These are phyloP conservation scores for Podaxis sp. DNA, from an alignment of 768 basidiomycete genomes.

Conservation along the genomic window DNA sequence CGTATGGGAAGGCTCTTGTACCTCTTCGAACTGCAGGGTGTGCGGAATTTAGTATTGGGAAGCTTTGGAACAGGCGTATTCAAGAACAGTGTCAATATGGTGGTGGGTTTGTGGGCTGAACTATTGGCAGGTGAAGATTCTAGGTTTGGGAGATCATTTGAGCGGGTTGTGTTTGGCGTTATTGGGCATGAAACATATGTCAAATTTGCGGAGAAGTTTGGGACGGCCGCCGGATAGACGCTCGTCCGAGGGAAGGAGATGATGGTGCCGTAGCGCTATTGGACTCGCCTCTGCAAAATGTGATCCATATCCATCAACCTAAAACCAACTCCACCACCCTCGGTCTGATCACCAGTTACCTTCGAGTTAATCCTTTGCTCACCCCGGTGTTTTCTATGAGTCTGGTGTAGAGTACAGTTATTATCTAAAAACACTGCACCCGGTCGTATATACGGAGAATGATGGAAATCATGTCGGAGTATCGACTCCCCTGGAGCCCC, in stretches of 20 bases:
- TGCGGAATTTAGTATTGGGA: slow-evolving; percentile 62
- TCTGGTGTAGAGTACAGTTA: neutral
- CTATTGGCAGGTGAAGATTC: slow-evolving; percentile 46
- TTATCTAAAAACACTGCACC: neutral
- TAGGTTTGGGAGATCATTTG: slow-evolving; percentile 55
- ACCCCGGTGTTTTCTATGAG: neutral
- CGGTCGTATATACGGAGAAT: neutral
- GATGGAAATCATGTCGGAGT: neutral
- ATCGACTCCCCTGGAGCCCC: neutral
- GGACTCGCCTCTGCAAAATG: neutral
- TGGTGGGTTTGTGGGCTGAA: slow-evolving; percentile 65
- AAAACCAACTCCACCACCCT: neutral
- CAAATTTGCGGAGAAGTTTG: slow-evolving; percentile 22
- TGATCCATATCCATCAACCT: neutral
- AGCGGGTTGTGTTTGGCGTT: slow-evolving; percentile 65
- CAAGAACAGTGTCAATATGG: slow-evolving; percentile 51
- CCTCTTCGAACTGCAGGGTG: slow-evolving; percentile 58
- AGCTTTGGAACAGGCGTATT: slow-evolving; percentile 79
- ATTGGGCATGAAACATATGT: slow-evolving; percentile 23
- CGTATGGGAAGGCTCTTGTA: slow-evolving; percentile 66
- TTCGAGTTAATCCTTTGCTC: neutral
- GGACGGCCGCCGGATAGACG: neutral
- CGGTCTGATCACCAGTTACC: neutral
- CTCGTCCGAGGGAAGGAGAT: neutral
- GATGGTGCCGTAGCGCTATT: neutral